A percentile compares a stretch with the other conserved stretches of the same genome.
Conservation (phyloP, 176 grass and related monocot species). For the Calamus simplicifolius region DNA sequence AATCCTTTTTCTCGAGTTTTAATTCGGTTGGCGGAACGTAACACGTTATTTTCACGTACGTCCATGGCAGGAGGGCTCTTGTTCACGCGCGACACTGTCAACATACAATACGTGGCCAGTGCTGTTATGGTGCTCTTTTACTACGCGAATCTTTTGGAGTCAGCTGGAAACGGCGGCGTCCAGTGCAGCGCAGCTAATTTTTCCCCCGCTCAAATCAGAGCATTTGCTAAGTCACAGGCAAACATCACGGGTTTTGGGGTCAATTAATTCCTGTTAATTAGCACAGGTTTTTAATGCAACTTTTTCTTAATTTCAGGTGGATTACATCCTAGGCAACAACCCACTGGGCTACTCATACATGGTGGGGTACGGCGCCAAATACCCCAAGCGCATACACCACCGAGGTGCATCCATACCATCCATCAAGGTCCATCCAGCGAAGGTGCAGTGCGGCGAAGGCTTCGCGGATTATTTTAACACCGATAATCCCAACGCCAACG, state of each 20-base stretch:
- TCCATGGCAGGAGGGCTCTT: slow-evolving; percentile 58
- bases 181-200: slow-evolving; percentile 38
- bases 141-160: slow-evolving; percentile 34
- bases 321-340: slow-evolving; percentile 59
- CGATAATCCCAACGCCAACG: slow-evolving; percentile 29
- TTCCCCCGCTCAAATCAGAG: slow-evolving; percentile 35
- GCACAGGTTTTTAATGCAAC: too few species aligned
- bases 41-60: not conserved
- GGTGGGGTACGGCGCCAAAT: slow-evolving; percentile 28
- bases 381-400: slow-evolving; percentile 32
- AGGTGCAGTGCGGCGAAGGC: slow-evolving; percentile 39
- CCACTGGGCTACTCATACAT: slow-evolving; percentile 41
- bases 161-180: slow-evolving; percentile 2
- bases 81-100: slow-evolving; percentile 35
- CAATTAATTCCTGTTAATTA: too few species aligned
- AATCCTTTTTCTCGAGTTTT: too few species aligned
- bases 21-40: too few species aligned
- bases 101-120: slow-evolving; percentile 40
- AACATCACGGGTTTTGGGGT: not conserved
- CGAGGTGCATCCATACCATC: slow-evolving; percentile 39
- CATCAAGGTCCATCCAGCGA: slow-evolving; percentile 30
- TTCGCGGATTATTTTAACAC: slow-evolving; percentile 37
- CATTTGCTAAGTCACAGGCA: slow-evolving; percentile 52
- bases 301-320: slow-evolving; percentile 22
- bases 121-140: slow-evolving; percentile 34